Percentiles rank a stretch among this genome's conserved stretches.
These are phyloP conservation scores for Acidomyces sp. DNA, from an alignment of 495 filamentous ascomycete genomes.

Conservation along the genomic window DNA sequence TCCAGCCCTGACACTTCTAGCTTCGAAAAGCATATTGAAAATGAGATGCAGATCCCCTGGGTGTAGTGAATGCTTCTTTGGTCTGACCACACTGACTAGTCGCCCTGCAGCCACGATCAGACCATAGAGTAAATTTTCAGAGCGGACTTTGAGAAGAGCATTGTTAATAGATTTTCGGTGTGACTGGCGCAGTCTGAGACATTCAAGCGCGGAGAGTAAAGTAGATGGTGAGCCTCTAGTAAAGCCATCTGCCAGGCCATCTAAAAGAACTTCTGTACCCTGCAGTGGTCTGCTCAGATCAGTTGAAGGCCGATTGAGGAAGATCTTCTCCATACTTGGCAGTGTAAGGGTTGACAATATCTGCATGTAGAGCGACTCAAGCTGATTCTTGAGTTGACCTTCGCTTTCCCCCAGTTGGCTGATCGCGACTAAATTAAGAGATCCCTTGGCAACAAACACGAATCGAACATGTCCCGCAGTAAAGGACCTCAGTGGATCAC, in stretches of 20 bases:
- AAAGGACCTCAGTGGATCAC: constrained; percentile 66
- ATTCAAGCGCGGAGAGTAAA: constrained; percentile 81
- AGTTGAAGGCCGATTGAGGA: constrained; percentile 77
- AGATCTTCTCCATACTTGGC: constrained; percentile 75
- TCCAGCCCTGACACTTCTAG: constrained; percentile 70
- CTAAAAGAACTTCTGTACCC: constrained; percentile 82
- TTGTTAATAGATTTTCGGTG: constrained; percentile 80
- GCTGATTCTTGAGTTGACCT: constrained; percentile 67
- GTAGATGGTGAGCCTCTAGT: constrained; percentile 82
- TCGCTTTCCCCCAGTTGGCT: constrained; percentile 86
- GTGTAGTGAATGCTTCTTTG: constrained; percentile 88
- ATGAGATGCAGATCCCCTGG: constrained; percentile 91
- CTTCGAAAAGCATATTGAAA: constrained; percentile 99
- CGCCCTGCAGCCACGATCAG: constrained; percentile 87
- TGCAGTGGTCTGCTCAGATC: constrained; percentile 87
- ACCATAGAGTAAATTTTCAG: constrained; percentile 72
- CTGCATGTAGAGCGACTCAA: constrained; percentile 95
- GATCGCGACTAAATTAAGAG: constrained; percentile 86
- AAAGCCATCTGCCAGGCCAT: constrained; percentile 85
- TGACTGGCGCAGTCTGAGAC: constrained; percentile 71
- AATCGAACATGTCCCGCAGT: constrained; percentile 73
- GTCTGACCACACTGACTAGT: constrained; percentile 85
- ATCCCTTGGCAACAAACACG: constrained; percentile 67
- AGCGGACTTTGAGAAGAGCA: constrained; percentile 62
- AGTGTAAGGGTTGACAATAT: constrained; percentile 90